Evolutionary conservation across 345 rosid genomes (phyloP).

Genomic region (Citrus mangshanensis): DNA sequence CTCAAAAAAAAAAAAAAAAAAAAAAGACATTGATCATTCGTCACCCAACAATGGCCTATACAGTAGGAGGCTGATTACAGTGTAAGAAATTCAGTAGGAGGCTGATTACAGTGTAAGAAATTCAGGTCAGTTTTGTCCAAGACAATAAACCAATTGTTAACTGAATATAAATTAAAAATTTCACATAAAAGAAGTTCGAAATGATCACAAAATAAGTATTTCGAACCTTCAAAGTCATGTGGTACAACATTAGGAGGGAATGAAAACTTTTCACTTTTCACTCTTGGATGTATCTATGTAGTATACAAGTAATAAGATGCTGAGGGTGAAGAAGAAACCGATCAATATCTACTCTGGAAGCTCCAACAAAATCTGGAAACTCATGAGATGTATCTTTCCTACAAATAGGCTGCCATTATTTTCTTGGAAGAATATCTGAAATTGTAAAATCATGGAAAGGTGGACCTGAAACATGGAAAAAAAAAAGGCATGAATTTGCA

Average conservation of each 20-base stretch:
- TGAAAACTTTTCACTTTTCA: background rate
- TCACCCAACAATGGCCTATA: too few relatives aligned
- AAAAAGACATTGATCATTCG: too few relatives aligned
- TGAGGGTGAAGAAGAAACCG: background rate
- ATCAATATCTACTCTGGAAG: background rate
- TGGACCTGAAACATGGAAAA: conserved; percentile 50
- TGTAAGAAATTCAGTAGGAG: background rate
- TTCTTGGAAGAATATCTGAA: conserved; percentile 55
- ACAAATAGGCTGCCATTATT: conserved; percentile 17
- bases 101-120: background rate
- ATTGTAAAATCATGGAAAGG: conserved; percentile 88
- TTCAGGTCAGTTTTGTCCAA: background rate
- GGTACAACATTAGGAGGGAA: background rate
- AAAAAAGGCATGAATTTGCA: background rate
- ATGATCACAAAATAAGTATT: background rate
- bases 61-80: too few relatives aligned
- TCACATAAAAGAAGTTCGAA: background rate
- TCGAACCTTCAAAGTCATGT: background rate
- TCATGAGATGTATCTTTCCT: background rate
- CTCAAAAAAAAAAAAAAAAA: too few relatives aligned
- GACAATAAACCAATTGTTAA: background rate
- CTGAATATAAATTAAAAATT: background rate
- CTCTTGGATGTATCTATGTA: background rate
- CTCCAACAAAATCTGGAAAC: background rate
- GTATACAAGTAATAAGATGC: background rate